phyloP scores from a whole-genome alignment of 2,329 filamentous ascomycete species.

The Spiromastix sp. region DNA sequence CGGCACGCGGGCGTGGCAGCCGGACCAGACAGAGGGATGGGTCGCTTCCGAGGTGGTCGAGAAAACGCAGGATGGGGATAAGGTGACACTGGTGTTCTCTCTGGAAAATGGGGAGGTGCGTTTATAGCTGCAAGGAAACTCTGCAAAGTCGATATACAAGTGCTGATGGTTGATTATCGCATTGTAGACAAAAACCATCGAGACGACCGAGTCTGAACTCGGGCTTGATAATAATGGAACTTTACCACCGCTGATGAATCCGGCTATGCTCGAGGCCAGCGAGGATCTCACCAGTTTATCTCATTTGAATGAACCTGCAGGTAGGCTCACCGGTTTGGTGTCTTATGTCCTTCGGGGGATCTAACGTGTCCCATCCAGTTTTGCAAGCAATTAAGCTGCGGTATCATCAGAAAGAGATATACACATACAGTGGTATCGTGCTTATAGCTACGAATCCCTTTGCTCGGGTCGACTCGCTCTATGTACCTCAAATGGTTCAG shows the following conservation, averaged over 20 bases:
- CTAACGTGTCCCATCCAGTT: constrained; percentile 44
- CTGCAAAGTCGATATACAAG: constrained; percentile 3
- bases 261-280: constrained; percentile 93
- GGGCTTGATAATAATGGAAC: constrained; percentile 65
- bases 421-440: constrained; percentile 98
- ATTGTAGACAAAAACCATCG: constrained; percentile 62
- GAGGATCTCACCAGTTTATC: constrained; percentile 96
- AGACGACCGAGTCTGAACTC: constrained; percentile 66
- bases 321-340: constrained; percentile 40
- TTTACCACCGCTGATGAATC: constrained; percentile 93
- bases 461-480: constrained; percentile 91
- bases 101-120: constrained; percentile 86
- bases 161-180: constrained; percentile 12
- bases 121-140: constrained; percentile 9
- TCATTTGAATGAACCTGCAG: constrained; percentile 95
- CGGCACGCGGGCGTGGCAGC: constrained; percentile 96
- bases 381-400: constrained; percentile 94
- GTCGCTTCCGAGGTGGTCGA: constrained; percentile 87
- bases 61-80: constrained; percentile 74
- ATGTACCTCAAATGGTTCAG: constrained; percentile 99
- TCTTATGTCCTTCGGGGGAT: constrained; percentile 5
- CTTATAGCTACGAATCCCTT: constrained; percentile 98
- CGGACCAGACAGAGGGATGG: constrained; percentile 92
- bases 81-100: constrained; percentile 77
- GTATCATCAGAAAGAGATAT: constrained; percentile 97